Evolutionary conservation across 352 stramenopile genomes (phyloP).

Genomic region (Globisporangium cederbergense): DNA sequence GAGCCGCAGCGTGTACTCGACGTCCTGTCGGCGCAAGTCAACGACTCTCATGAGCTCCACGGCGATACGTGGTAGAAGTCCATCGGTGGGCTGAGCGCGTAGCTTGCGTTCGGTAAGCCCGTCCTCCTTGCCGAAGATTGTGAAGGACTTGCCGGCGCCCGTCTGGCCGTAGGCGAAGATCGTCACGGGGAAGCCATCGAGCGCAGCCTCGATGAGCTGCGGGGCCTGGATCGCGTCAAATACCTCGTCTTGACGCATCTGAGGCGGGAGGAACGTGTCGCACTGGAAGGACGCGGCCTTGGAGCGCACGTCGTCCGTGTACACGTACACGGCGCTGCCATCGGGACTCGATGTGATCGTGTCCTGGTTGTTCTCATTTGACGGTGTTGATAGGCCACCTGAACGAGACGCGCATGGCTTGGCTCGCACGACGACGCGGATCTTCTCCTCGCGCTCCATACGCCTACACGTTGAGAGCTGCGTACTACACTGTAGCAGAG

Average conservation of each 20-base stretch:
- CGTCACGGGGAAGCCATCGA: slow-evolving; percentile 67
- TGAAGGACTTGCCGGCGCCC: slow-evolving; percentile 69
- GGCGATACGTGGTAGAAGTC: slow-evolving; percentile 49
- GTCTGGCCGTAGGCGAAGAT: slow-evolving; percentile 79
- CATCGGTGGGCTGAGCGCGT: slow-evolving; percentile 31
- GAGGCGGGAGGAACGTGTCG: slow-evolving; percentile 45
- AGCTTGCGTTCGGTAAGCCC: slow-evolving; percentile 25
- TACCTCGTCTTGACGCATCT: slow-evolving; percentile 42
- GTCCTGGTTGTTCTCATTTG: slow-evolving; percentile 10
- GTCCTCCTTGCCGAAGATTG: slow-evolving; percentile 71
- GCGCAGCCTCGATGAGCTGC: slow-evolving; percentile 45
- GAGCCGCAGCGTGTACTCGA: slow-evolving; percentile 61
- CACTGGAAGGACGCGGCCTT: slow-evolving; percentile 59
- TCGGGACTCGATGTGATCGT: slow-evolving; percentile 38
- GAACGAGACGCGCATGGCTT: slow-evolving; percentile 25
- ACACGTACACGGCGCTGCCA: slow-evolving; percentile 41
- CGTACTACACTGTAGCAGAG: background rate
- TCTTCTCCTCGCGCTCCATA: slow-evolving; percentile 63
- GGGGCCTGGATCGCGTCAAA: slow-evolving; percentile 42
- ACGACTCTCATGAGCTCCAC: slow-evolving; percentile 53
- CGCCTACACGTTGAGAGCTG: background rate
- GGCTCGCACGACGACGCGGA: slow-evolving; percentile 63
- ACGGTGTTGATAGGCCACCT: background rate
- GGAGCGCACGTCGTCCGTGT: slow-evolving; percentile 26
- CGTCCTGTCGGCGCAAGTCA: slow-evolving; percentile 26